Base-by-base conservation (phyloP, 2,329 filamentous ascomycete genomes). In the Berkeleyomyces basicola region DNA sequence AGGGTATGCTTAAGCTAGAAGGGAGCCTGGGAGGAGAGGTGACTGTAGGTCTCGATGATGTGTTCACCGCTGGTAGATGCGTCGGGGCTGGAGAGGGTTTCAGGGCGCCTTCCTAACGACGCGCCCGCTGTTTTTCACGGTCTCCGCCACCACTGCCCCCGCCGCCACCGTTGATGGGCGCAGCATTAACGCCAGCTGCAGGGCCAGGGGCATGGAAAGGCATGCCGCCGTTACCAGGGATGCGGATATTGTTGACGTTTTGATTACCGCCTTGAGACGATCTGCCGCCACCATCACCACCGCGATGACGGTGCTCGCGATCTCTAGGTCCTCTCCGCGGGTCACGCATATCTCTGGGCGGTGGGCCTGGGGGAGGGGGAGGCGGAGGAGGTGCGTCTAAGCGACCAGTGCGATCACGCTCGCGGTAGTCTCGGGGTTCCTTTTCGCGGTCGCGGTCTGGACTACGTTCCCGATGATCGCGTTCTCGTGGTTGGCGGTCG, bases 401-500 rank as follows among this genome's bases (percentile, higher is more conserved):
- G 57, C 73, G 74, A 58, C 77, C 70, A 14, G 31, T 33, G 7
- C 58, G 59, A 10, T 61, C 63, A 33, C 63, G 55, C 11, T 79
- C 77, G 37, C 77, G 72, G 63, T 77, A 72, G 51, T 79, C 76
- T 39, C 73, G 72, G 47, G 73, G 70, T 7, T 78, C 76, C 66
- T 78, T 79, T 14, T 78, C 75, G 33, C 76, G 72, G 7, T 80
- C 78, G 44, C 78, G 74, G 10, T 74, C 74, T 4, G 72, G 68
- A 64, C 74, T 79, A 31, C 76, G 74, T 59, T 81, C 79, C n/a
- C 67, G 72, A 46, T 78, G 72, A 64, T 71, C 69, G 59, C 72
- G 68, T 5, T 74, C 71, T 9, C 70, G 68, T 23, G 70, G 69
- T 40, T 70, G 67, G 44, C 69, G 67, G 1, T 75, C 73, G 44